Base-by-base conservation (phyloP, 108 stramenopile species). In the Nannochloropsis gaditana region DNA sequence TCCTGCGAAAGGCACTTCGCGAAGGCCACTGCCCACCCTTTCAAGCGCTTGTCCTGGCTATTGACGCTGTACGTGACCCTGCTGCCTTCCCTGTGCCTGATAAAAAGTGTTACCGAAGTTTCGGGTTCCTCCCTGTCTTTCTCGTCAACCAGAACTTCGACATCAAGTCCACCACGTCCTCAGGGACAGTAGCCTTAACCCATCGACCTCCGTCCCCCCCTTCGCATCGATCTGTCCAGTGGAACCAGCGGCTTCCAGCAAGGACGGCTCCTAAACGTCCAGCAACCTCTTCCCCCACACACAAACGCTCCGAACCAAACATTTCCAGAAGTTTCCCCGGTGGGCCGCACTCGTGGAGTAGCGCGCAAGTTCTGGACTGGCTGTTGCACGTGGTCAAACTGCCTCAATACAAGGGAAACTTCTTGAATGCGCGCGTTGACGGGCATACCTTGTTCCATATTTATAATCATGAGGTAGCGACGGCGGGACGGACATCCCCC, bases 11-110 rank as follows among this genome's bases (percentile, higher is more conserved):
- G 59, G 59, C 59, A n/a, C n/a, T 73, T 15, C 59, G 59, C 19
- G 59, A 73, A n/a, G 59, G 59, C 59, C 59, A 73, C 59, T 73
- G 59, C 59, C 59, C 59, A 73, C 59, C 59, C 59, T 73, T 73
- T 8, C 19, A 73, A 73, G 59, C 59, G 5, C n/a, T 73, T 15
- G 59, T 73, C 59, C 2, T 73, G 6, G 8, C 59, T 73, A 3
- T 73, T 3, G 59, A 73, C n/a, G 1, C 59, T n/a, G 15, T n/a
- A n/a, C 59, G n/a, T 8, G n/a, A 73, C n/a, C 59, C 59, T n/a
- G 59, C 6, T n/a, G 59, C 59, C 3, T 73, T 73, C n/a, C 5
- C 59, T 73, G 59, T 73, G 19, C 59, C 59, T n/a, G 59, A 73
- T n/a, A 73, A 73, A n/a, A n/a, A 2, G 1, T 73, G 59, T 73